Base-by-base conservation (phyloP, 202 grass and related monocot genomes). In the Bolboschoenoplectus hybrid region DNA sequence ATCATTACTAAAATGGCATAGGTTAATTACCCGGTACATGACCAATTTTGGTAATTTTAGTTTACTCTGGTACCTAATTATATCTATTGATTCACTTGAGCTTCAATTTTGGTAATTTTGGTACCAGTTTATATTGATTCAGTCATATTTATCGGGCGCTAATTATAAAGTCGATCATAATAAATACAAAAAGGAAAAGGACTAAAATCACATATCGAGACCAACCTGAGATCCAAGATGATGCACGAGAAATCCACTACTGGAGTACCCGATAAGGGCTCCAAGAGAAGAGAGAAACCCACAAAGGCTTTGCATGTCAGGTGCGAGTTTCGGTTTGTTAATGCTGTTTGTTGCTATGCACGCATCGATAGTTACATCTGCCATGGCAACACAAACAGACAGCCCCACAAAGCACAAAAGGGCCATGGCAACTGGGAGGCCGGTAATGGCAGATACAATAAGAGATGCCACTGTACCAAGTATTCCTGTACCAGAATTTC, bases 261-360 rank as follows among this genome's bases (percentile, higher is more conserved):
- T 88, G 75, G 92, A 88, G 88, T 86, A 95, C 5, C 92, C 95
- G 45, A 97, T 80, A 47, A 97, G 89, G 70, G 92, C 95, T 44
- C 95, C 95, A 60, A 95, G 66, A 68, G 95, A 94, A 12, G 92
- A 89, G 5, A 89, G 85, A 67, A 93, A 91, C 17, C 88, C 89
- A 64, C 92, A 95, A 67, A 97, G 92, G 86, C 89, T 95, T 86
- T 97, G 95, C 87, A 97, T 95, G 46, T 97, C 95, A n/a, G 95
- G 91, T 39, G 93, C 95, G 10, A 97, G 81, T 16, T 75, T 78
- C n/a, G 93, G 95, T 74, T 93, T 93, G 76, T 95, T 90, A 67
- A 97, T 95, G 87, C 95, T 95, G 8, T 97, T 97, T 88, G 91
- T 97, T 2, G 91, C 95, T 6, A 97, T 97, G 84, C 93, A 97